Percentiles rank a stretch among this genome's conserved stretches.
Evolutionary conservation across 768 basidiomycete genomes (phyloP).

Genomic region (Phylloporus rhodoxanthus): DNA sequence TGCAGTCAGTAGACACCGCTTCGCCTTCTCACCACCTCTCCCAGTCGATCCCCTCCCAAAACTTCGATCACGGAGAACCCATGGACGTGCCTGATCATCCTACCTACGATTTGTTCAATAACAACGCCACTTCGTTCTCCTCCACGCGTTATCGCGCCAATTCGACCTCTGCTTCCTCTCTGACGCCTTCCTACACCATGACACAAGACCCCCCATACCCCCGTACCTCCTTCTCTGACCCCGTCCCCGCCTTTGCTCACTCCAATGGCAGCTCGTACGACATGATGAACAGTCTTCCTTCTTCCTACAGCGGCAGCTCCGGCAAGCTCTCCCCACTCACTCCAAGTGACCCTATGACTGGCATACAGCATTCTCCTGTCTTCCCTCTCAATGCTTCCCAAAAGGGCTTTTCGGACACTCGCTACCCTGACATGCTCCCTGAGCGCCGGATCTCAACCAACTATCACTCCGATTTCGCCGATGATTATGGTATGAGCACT

Average conservation of each 20-base stretch:
- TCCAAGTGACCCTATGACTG: conserved; percentile 56
- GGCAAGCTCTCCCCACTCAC: conserved; percentile 75
- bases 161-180: conserved; percentile 67
- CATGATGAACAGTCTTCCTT: conserved; percentile 55
- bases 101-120: conserved; percentile 60
- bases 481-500: conserved; percentile 52
- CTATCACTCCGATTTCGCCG: conserved; percentile 56
- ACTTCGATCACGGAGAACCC: conserved; percentile 48
- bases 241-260: conserved; percentile 51
- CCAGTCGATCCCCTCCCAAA: conserved; percentile 34
- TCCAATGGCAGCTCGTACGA: conserved; percentile 56
- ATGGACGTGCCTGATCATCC: conserved; percentile 54
- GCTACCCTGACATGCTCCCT: conserved; percentile 53
- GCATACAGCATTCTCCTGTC: conserved; percentile 48
- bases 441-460: conserved; percentile 54
- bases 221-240: conserved; percentile 54
- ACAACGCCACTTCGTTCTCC: conserved; percentile 41
- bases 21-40: conserved; percentile 34
- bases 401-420: conserved; percentile 53
- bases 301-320: conserved; percentile 52
- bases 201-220: conserved; percentile 54
- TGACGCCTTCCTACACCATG: conserved; percentile 50
- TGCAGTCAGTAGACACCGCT: conserved; percentile 35
- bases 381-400: conserved; percentile 40
- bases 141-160: conserved; percentile 65